Evolutionary conservation across 176 grass and related monocot species (phyloP).

Genomic region (Dactylis glomerata): DNA sequence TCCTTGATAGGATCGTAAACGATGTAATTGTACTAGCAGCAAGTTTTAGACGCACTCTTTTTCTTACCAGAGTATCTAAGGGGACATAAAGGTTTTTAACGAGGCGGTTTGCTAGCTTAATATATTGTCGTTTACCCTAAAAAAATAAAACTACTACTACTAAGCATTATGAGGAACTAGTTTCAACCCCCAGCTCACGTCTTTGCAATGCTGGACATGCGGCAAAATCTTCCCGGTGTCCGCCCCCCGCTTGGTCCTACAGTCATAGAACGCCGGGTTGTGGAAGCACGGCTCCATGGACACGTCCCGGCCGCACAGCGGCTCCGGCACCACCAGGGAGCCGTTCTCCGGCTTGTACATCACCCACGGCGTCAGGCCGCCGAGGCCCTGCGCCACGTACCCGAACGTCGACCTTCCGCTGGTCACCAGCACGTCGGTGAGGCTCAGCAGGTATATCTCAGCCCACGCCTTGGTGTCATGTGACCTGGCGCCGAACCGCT

Average conservation of each 20-base stretch:
- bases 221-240: not conserved
- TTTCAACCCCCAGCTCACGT: conserved; percentile 9
- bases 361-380: conserved; percentile 50
- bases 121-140: too few relatives aligned
- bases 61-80: too few relatives aligned
- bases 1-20: too few relatives aligned
- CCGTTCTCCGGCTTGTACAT: conserved; percentile 18
- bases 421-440: conserved; percentile 48
- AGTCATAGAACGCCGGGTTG: conserved; percentile 9
- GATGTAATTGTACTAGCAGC: too few relatives aligned
- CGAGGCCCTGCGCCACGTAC: conserved; percentile 60
- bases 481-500: conserved; percentile 8
- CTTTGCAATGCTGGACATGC: not conserved
- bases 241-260: not conserved
- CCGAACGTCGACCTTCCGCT: conserved; percentile 58
- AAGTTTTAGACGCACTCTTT: too few relatives aligned
- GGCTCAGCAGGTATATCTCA: conserved; percentile 67
- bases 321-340: not conserved
- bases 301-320: conserved; percentile 24
- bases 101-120: too few relatives aligned
- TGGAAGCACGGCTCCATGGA: conserved; percentile 44
- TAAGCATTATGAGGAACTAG: not conserved
- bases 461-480: conserved; percentile 63
- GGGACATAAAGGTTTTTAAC: too few relatives aligned
- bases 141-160: not conserved